These are phyloP conservation scores for Myriosclerotinia scirpicola DNA, from an alignment of 2,329 filamentous ascomycete genomes.

Conservation along the genomic window DNA sequence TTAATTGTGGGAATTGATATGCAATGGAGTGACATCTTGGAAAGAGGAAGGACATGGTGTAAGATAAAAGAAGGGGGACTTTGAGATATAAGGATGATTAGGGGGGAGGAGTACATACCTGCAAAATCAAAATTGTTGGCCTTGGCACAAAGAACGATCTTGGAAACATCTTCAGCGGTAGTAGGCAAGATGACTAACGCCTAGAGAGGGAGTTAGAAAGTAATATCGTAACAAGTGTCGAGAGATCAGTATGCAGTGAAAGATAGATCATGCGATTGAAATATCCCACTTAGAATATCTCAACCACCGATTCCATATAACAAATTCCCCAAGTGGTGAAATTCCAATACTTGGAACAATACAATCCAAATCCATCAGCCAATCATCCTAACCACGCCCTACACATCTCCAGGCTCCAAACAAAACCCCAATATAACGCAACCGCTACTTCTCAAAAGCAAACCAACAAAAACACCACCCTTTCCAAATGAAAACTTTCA, in stretches of 20 bases:
- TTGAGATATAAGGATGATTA: background rate
- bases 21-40: background rate
- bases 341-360: background rate
- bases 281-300: background rate
- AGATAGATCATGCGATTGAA: too few species aligned
- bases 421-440: background rate
- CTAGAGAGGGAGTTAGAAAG: constrained; percentile 4
- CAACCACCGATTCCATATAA: background rate
- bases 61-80: background rate
- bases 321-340: background rate
- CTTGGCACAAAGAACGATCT: constrained; percentile 24
- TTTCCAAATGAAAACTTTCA: background rate
- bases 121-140: constrained; percentile 24
- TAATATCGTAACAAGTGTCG: background rate
- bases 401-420: background rate
- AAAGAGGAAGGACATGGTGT: constrained; percentile 18
- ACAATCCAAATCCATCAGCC: background rate
- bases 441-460: background rate
- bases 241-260: background rate
- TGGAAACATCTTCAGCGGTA: constrained; percentile 26
- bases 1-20: background rate
- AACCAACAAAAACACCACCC: background rate
- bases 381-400: background rate
- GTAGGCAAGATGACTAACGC: constrained; percentile 25
- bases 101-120: background rate